phyloP scores from a whole-genome alignment of 1,139 yeast species.

The Kodamaea sp. region DNA sequence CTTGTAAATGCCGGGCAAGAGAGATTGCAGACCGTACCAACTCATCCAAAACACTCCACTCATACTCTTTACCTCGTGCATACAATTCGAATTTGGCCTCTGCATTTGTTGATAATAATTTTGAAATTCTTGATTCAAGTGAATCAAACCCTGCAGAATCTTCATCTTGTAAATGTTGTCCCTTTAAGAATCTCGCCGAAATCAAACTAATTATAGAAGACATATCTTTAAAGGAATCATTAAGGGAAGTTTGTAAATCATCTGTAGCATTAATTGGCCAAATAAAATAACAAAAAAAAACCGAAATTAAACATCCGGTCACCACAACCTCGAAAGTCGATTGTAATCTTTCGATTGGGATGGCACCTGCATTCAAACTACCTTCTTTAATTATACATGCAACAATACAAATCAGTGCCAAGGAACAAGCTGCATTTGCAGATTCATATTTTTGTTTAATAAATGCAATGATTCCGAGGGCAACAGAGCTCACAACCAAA shows the following conservation, averaged over 20 bases:
- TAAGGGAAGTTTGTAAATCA: slow-evolving; percentile 44
- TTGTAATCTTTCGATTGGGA: slow-evolving; percentile 55
- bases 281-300: slow-evolving; percentile 52
- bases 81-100: slow-evolving; percentile 64
- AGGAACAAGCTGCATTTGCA: slow-evolving; percentile 75
- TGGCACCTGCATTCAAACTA: slow-evolving; percentile 53
- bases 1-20: slow-evolving; percentile 59
- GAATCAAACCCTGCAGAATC: slow-evolving; percentile 34
- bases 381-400: slow-evolving; percentile 79
- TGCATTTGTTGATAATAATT: slow-evolving; percentile 43
- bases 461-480: slow-evolving; percentile 65
- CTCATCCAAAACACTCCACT: slow-evolving; percentile 42
- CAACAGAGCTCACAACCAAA: slow-evolving; percentile 49
- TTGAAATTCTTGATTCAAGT: slow-evolving; percentile 38
- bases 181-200: slow-evolving; percentile 52
- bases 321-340: slow-evolving; percentile 59
- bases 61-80: slow-evolving; percentile 51
- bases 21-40: slow-evolving; percentile 52
- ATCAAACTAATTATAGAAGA: slow-evolving; percentile 49
- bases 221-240: slow-evolving; percentile 52
- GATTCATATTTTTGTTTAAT: slow-evolving; percentile 65
- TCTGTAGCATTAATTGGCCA: slow-evolving; percentile 64
- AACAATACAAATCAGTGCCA: slow-evolving; percentile 70
- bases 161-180: slow-evolving; percentile 40
- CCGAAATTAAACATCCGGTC: slow-evolving; percentile 60